Evolutionary conservation across 2,329 filamentous ascomycete genomes (phyloP).

Genomic region (Cadophora sp.): DNA sequence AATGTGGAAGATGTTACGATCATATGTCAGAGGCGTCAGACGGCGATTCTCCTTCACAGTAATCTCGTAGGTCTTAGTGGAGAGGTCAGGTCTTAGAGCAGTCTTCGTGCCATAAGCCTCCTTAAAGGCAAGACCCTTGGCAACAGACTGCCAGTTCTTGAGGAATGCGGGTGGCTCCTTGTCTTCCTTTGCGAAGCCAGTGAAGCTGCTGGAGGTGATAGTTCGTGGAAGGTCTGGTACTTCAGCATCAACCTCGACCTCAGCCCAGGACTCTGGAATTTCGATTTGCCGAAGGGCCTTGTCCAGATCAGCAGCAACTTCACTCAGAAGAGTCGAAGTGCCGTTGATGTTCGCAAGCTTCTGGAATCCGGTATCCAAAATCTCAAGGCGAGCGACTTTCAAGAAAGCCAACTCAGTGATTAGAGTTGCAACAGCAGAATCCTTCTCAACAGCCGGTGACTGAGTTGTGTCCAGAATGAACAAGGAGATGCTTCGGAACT

Average conservation of each 20-base stretch:
- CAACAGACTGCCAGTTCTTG: slow-evolving; percentile 80
- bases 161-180: slow-evolving; percentile 70
- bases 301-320: slow-evolving; percentile 71
- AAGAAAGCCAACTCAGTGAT: slow-evolving; percentile 85
- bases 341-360: slow-evolving; percentile 68
- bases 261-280: slow-evolving; percentile 81
- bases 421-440: slow-evolving; percentile 65
- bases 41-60: slow-evolving; percentile 95
- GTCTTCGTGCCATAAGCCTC: slow-evolving; percentile 83
- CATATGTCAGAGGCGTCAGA: slow-evolving; percentile 85
- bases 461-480: slow-evolving; percentile 76
- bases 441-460: slow-evolving; percentile 71
- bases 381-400: slow-evolving; percentile 72
- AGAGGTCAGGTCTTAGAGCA: slow-evolving; percentile 81
- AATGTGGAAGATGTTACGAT: slow-evolving; percentile 99
- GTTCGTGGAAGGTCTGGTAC: slow-evolving; percentile 63
- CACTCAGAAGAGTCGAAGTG: slow-evolving; percentile 57
- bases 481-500: slow-evolving; percentile 73
- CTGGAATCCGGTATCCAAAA: slow-evolving; percentile 65
- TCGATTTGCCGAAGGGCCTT: slow-evolving; percentile 76
- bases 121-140: slow-evolving; percentile 91
- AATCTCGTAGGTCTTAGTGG: slow-evolving; percentile 85
- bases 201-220: slow-evolving; percentile 82
- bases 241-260: slow-evolving; percentile 65
- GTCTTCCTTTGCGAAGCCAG: slow-evolving; percentile 78